These are phyloP conservation scores for Fomitiporia mediterranea DNA, from an alignment of 1,284 basidiomycete genomes.

Conservation along the genomic window DNA sequence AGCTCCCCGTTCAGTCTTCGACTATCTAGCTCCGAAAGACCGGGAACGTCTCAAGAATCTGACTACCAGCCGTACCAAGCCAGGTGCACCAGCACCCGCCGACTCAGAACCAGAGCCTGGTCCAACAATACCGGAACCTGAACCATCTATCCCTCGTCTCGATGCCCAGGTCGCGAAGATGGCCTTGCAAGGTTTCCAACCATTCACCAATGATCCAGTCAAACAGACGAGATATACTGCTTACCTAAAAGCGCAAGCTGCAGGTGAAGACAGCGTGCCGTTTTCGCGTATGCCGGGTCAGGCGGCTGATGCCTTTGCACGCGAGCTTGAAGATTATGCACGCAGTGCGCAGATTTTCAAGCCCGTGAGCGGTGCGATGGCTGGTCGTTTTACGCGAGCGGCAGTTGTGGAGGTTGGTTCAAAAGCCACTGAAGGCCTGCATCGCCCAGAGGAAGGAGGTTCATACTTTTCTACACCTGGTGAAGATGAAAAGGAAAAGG, in stretches of 20 bases:
- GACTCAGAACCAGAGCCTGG: conserved; percentile 26
- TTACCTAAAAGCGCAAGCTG: conserved; percentile 72
- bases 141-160: conserved; percentile 52
- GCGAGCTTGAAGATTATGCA: conserved; percentile 83
- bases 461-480: conserved; percentile 29
- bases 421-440: conserved; percentile 68
- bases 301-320: conserved; percentile 64
- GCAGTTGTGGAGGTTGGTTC: conserved; percentile 59
- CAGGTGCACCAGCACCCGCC: conserved; percentile 25
- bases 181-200: conserved; percentile 86
- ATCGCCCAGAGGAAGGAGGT: conserved; percentile 50
- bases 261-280: conserved; percentile 38
- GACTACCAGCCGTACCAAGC: conserved; percentile 31
- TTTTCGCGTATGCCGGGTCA: conserved; percentile 51
- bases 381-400: conserved; percentile 83
- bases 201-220: conserved; percentile 71
- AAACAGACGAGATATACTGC: conserved; percentile 86
- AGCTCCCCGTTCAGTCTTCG: conserved; percentile 80
- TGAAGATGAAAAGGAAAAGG: conserved; percentile 42
- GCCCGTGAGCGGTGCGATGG: conserved; percentile 90
- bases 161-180: conserved; percentile 80
- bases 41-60: conserved; percentile 76
- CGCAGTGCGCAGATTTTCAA: conserved; percentile 89
- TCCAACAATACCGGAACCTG: conserved; percentile 27
- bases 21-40: conserved; percentile 90